Conservation (phyloP, 805 yeast species). For the Candida schatavii region DNA sequence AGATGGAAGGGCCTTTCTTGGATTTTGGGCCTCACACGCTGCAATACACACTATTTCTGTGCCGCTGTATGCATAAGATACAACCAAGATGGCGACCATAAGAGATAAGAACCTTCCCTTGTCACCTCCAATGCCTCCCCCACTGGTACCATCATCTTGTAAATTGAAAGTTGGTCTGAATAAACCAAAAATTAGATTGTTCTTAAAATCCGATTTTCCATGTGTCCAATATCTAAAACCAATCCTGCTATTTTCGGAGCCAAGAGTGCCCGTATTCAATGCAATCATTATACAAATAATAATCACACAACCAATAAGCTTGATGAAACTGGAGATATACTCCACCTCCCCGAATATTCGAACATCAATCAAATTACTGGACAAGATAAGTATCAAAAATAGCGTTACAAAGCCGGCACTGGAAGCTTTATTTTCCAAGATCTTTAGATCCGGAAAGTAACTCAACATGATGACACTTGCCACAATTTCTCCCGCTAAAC, state of each 20-base stretch:
- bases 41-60: conserved; percentile 82
- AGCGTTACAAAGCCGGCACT: conserved; percentile 65
- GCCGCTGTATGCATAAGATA: conserved; percentile 77
- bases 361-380: conserved; percentile 64
- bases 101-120: conserved; percentile 61
- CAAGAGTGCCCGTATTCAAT: conserved; percentile 58
- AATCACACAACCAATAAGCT: conserved; percentile 49
- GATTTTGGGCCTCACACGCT: conserved; percentile 82
- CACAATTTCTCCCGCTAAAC: conserved; percentile 75
- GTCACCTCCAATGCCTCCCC: conserved; percentile 57
- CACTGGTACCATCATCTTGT: conserved; percentile 50
- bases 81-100: conserved; percentile 57
- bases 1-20: conserved; percentile 70
- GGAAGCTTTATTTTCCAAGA: conserved; percentile 45
- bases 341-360: conserved; percentile 74
- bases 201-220: conserved; percentile 45
- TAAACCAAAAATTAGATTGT: conserved; percentile 58
- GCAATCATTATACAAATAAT: conserved; percentile 64
- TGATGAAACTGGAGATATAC: conserved; percentile 57
- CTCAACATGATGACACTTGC: conserved; percentile 77
- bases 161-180: conserved; percentile 73
- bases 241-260: conserved; percentile 30
- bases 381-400: conserved; percentile 43
- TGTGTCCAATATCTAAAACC: conserved; percentile 74
- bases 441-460: conserved; percentile 56